These are phyloP conservation scores for Arxiozyma heterogenica DNA, from an alignment of 1,139 yeast species.

Conservation along the genomic window DNA sequence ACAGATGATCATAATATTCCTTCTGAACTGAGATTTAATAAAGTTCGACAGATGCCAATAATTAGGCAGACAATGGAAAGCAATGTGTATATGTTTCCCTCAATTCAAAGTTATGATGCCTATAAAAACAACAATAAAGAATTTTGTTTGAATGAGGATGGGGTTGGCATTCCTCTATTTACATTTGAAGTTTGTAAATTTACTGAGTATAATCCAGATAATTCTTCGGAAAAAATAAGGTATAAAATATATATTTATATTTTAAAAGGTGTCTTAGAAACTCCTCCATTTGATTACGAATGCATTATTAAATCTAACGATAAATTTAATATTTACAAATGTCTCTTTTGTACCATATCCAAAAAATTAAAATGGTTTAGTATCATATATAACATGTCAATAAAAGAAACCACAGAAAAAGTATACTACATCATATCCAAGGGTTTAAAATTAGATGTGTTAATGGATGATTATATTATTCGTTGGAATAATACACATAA, in stretches of 20 bases:
- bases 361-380: neutral
- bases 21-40: neutral
- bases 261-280: neutral
- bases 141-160: neutral
- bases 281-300: conserved; percentile 3
- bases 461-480: neutral
- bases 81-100: conserved; percentile 1
- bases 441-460: neutral
- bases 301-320: neutral
- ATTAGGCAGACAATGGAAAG: neutral
- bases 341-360: neutral
- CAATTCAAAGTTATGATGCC: neutral
- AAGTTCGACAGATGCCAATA: conserved; percentile 1
- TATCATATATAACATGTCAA: neutral
- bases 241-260: neutral
- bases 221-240: neutral
- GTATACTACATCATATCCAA: neutral
- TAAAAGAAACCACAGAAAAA: neutral
- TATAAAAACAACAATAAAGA: neutral
- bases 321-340: neutral
- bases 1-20: neutral
- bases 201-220: neutral
- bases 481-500: neutral
- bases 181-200: neutral
- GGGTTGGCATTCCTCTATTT: neutral